A percentile compares a stretch with the other conserved stretches of the same genome.
These are phyloP conservation scores for Silene coronaria DNA, from an alignment of 179 eudicot genomes.

Conservation along the genomic window DNA sequence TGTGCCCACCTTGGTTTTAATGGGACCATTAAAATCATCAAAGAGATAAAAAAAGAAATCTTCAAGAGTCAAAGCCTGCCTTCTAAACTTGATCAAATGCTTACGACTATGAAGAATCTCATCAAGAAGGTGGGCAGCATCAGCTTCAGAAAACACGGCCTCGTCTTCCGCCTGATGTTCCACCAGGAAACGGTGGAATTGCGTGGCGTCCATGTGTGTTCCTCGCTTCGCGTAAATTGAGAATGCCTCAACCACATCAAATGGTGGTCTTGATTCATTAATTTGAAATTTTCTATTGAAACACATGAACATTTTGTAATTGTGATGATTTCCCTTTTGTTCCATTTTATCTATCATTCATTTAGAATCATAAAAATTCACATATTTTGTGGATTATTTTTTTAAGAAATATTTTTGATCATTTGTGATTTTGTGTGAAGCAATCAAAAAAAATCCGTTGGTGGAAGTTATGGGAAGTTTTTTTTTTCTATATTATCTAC, in stretches of 20 bases:
- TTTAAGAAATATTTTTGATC: too few relatives aligned
- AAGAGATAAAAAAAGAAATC: constrained; percentile 65
- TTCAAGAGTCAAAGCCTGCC: constrained; percentile 39
- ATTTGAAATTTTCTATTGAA: constrained; percentile 71
- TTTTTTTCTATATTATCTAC: background rate
- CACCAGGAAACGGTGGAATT: constrained; percentile 49
- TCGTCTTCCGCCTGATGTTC: constrained; percentile 55
- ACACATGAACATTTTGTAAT: constrained; percentile 73
- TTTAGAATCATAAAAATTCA: background rate
- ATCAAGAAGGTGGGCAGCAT: constrained; percentile 40
- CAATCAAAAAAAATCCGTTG: background rate
- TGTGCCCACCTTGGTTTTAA: constrained; percentile 40
- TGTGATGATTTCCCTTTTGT: constrained; percentile 33
- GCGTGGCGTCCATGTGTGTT: constrained; percentile 42
- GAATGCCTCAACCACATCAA: constrained; percentile 66
- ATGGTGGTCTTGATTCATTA: constrained; percentile 57
- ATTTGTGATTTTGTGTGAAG: background rate
- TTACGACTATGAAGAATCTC: constrained; percentile 33
- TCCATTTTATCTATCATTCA: background rate
- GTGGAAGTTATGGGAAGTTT: constrained; percentile 6
- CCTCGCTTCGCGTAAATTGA: constrained; percentile 33
- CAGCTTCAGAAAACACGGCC: constrained; percentile 18
- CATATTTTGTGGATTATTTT: background rate
- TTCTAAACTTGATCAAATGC: constrained; percentile 29
- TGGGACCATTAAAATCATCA: constrained; percentile 67